phyloP scores from a whole-genome alignment of 768 basidiomycete species.

The Suillus clintonianus region DNA sequence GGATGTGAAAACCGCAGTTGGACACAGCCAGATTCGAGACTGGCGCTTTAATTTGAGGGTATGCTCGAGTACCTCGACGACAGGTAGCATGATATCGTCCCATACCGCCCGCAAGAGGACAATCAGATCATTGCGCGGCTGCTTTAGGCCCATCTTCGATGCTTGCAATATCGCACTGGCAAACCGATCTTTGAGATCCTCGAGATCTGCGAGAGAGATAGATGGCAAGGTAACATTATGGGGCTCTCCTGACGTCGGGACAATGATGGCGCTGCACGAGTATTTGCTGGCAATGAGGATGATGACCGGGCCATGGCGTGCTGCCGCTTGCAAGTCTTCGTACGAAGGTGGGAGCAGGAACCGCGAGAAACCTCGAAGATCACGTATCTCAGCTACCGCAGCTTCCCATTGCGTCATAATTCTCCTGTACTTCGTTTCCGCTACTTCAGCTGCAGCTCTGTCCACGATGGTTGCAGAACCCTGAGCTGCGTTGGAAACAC shows the following conservation, averaged over 20 bases:
- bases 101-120: neutral
- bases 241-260: neutral
- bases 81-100: neutral
- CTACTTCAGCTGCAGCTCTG: neutral
- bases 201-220: constrained; percentile 14
- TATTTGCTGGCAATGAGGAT: constrained; percentile 14
- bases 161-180: too few relatives aligned
- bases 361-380: constrained; percentile 11
- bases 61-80: neutral
- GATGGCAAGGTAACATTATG: constrained; percentile 17
- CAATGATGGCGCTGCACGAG: constrained; percentile 15
- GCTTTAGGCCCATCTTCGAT: too few relatives aligned
- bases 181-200: constrained; percentile 3
- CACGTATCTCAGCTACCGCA: constrained; percentile 10
- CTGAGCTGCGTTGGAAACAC: neutral
- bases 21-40: constrained; percentile 12
- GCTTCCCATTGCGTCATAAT: constrained; percentile 6
- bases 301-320: constrained; percentile 19
- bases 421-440: constrained; percentile 9
- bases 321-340: constrained; percentile 12
- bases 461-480: neutral
- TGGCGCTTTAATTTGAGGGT: neutral
- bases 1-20: constrained; percentile 4
- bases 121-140: neutral
- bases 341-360: constrained; percentile 19